Percentiles rank a stretch among this genome's conserved stretches.
phyloP scores from a whole-genome alignment of 1,284 basidiomycete species.

The Cutaneotrichosporon mucoides region DNA sequence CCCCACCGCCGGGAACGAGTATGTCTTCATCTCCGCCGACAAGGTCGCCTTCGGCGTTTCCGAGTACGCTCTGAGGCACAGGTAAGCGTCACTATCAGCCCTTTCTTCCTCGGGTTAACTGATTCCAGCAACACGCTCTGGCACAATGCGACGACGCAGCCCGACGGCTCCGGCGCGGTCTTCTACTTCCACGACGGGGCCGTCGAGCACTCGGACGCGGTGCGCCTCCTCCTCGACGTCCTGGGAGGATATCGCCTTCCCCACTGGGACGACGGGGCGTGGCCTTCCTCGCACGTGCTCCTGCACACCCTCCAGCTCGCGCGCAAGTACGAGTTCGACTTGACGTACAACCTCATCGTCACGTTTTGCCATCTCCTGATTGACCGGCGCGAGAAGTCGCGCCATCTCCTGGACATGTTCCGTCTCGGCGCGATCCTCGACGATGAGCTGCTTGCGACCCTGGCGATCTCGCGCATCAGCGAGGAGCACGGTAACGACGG shows the following conservation, averaged over 20 bases:
- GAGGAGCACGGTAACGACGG: neutral
- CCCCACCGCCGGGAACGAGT: neutral
- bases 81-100: neutral
- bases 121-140: neutral
- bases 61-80: neutral
- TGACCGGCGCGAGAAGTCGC: neutral
- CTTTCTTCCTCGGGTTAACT: neutral
- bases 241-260: neutral
- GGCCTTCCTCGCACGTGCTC: neutral
- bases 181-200: neutral
- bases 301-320: neutral
- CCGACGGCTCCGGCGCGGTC: neutral
- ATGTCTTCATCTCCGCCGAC: neutral
- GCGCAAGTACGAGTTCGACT: neutral
- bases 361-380: neutral
- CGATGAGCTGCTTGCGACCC: slow-evolving; percentile 4
- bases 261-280: neutral
- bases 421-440: neutral
- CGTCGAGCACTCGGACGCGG: neutral
- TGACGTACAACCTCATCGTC: neutral
- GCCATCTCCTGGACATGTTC: neutral
- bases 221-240: neutral
- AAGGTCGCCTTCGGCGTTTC: neutral
- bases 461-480: neutral
- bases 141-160: neutral